phyloP scores from a whole-genome alignment of 331 rosid genomes.

The Quercus lobata region DNA sequence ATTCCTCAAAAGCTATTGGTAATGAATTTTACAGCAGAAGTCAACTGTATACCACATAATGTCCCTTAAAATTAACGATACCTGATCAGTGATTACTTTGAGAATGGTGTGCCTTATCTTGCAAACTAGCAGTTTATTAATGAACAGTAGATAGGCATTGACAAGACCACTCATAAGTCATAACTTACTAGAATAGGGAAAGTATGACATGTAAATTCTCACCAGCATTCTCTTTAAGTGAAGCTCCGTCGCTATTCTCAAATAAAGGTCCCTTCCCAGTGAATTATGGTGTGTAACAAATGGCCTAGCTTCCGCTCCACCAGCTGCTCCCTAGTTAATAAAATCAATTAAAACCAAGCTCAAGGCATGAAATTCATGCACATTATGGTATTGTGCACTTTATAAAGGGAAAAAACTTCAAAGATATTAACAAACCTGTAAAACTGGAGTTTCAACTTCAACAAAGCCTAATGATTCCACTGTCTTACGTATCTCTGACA shows the following conservation, averaged over 20 bases:
- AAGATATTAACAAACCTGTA: slow-evolving; percentile 66
- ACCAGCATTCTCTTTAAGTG: slow-evolving; percentile 99
- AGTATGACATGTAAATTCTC: slow-evolving; percentile 25
- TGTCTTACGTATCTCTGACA: slow-evolving; percentile 79
- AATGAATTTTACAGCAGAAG: no score
- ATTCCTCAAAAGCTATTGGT: no score
- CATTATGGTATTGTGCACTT: not conserved
- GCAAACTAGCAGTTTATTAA: no score
- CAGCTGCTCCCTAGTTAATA: slow-evolving; percentile 87
- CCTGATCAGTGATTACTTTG: no score
- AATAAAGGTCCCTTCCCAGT: slow-evolving; percentile 85
- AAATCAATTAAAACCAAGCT: slow-evolving; percentile 32
- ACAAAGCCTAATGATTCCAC: slow-evolving; percentile 86
- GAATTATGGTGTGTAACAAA: slow-evolving; percentile 93
- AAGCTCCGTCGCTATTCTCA: slow-evolving; percentile 96
- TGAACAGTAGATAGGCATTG: no score
- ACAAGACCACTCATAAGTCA: no score
- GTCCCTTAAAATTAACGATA: no score
- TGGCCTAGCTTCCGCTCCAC: slow-evolving; percentile 99
- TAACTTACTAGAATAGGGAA: no score
- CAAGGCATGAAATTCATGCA: slow-evolving; percentile 10
- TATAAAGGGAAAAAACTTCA: not conserved
- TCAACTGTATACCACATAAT: no score
- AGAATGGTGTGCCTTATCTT: no score
- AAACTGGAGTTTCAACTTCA: slow-evolving; percentile 97